Percentiles rank a stretch among this genome's conserved stretches.
Conservation (phyloP, 306 rosid species). For the Gastrolobium villosum region DNA sequence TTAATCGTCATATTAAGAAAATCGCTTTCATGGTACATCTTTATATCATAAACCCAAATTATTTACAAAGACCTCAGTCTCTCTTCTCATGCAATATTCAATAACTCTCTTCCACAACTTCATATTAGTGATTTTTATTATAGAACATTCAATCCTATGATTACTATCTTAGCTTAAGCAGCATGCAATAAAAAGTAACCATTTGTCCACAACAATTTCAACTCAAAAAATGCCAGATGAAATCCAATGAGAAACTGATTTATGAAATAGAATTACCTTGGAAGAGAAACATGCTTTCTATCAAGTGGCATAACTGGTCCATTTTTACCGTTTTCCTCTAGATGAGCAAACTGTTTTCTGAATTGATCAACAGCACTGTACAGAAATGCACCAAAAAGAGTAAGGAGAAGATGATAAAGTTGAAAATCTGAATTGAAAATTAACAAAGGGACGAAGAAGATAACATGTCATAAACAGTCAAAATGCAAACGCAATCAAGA, state of each 20-base stretch:
- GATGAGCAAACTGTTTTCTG: conserved; percentile 93
- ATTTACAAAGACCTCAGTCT: no score
- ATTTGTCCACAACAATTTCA: neutral
- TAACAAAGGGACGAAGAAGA: neutral
- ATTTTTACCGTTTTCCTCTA: conserved; percentile 91
- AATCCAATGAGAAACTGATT: conserved; percentile 32
- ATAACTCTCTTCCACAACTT: neutral
- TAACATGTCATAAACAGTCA: neutral
- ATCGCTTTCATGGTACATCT: no score
- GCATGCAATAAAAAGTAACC: neutral
- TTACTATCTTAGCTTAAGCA: neutral
- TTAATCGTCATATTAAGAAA: no score
- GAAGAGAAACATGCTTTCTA: conserved; percentile 94
- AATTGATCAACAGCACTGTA: conserved; percentile 94
- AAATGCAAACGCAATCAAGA: neutral
- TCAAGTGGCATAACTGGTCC: conserved; percentile 88
- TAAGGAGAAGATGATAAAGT: conserved; percentile 27
- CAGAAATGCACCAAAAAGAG: conserved; percentile 41
- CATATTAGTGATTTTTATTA: conserved; percentile 7
- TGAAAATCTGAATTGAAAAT: conserved; percentile 3
- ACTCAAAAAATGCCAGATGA: conserved; percentile 14
- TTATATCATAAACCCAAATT: no score
- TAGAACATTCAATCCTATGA: neutral
- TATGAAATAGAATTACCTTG: conserved; percentile 67
- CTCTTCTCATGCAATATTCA: neutral